Base-by-base conservation (phyloP, 1,284 basidiomycete species). In the Cryptococcus wingfieldii region DNA sequence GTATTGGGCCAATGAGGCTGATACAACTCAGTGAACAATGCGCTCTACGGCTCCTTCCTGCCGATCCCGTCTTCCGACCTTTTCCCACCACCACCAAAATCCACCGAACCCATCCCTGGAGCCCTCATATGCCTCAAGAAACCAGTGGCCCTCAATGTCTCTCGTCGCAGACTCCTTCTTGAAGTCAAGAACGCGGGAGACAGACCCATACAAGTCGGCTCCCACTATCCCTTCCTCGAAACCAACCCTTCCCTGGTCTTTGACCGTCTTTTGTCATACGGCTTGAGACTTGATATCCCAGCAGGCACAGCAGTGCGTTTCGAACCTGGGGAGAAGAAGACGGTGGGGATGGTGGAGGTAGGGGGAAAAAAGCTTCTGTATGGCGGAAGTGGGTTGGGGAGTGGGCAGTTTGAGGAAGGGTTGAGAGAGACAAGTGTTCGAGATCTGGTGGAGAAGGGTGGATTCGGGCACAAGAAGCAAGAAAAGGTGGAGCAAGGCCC, bases 291-390 rank as follows among this genome's bases (percentile, higher is more conserved):
- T 3, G 92, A 98, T 73, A 94, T 98, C 50, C 80, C 93, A 0
- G 87, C 96, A 0, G 95, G 77, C 4, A 98, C 93, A 0, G 94
- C 96, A 1, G 89, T 97, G 5, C 86, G 96, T 18, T 98, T 98
- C 72, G 96, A 99, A 72, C 95, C 96, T 0, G 93, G 93, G 8
- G 91, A 96, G 67, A 75, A 78, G 28, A 93, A 92, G 78, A 86
- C 87, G 0, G 89, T 98, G 31, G 83, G 83, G 0, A 83, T 98
- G 4, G 89, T 91, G 54, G 77, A 84, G 23, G 88, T 96, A 44
- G 87, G 84, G 13, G 95, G 94, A 0, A 75, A 77, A 1, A 83
- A 84, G 65, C 75, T 84, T 46, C 84, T 94, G 46, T 82, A 84
- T 2, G 93, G 95, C 4, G 92, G 95, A 0, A 95, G 93, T 70